Conservation (phyloP, 805 yeast species). For the Lipomyces starkeyi region DNA sequence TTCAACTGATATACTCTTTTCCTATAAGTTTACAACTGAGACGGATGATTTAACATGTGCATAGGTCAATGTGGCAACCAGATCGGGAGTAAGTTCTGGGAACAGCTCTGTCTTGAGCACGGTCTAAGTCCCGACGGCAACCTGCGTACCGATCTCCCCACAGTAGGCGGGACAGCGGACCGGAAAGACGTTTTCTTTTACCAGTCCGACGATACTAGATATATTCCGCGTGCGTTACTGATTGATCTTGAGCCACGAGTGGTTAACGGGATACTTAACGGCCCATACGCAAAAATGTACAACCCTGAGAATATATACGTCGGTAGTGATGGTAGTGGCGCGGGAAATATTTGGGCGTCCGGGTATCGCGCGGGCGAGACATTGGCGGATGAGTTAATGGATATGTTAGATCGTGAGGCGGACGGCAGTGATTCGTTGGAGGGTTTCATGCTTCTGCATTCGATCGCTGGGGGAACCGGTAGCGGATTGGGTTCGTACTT, state of each 20-base stretch:
- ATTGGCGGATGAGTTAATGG: slow-evolving; percentile 74
- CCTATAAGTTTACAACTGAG: background rate
- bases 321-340: slow-evolving; percentile 85
- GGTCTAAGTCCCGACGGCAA: slow-evolving; percentile 76
- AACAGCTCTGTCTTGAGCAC: slow-evolving; percentile 83
- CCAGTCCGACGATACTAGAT: slow-evolving; percentile 72
- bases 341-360: slow-evolving; percentile 95
- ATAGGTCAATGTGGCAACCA: slow-evolving; percentile 96
- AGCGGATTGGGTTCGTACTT: slow-evolving; percentile 90
- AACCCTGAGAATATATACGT: slow-evolving; percentile 83
- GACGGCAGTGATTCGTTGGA: slow-evolving; percentile 89
- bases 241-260: slow-evolving; percentile 86
- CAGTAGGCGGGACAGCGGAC: slow-evolving; percentile 52
- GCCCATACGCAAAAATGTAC: slow-evolving; percentile 65
- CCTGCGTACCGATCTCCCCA: slow-evolving; percentile 40
- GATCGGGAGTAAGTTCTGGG: slow-evolving; percentile 92
- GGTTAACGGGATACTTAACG: slow-evolving; percentile 63
- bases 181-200: slow-evolving; percentile 85
- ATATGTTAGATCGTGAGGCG: slow-evolving; percentile 84
- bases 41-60: background rate
- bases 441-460: slow-evolving; percentile 88
- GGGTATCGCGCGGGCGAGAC: slow-evolving; percentile 80
- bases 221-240: slow-evolving; percentile 85
- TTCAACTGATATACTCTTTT: background rate
- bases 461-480: slow-evolving; percentile 99